Percentiles rank a stretch among this genome's conserved stretches.
Evolutionary conservation across 2,329 filamentous ascomycete genomes (phyloP).

Genomic region (Claviceps paspali): DNA sequence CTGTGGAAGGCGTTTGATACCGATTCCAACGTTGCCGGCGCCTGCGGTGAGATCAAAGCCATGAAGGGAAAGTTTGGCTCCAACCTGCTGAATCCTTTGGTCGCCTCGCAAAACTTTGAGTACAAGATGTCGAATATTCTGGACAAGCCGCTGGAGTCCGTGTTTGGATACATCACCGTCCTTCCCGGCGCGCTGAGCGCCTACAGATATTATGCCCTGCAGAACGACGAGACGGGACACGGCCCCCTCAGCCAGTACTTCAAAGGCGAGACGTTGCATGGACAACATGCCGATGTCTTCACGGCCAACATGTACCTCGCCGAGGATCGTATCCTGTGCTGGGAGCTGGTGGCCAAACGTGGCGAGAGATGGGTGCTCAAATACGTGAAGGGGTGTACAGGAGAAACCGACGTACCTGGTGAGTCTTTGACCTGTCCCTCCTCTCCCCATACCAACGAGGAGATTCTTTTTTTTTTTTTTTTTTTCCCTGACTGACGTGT

Average conservation of each 20-base stretch:
- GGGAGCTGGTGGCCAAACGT: conserved; percentile 90
- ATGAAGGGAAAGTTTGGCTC: conserved; percentile 78
- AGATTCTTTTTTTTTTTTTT: background rate
- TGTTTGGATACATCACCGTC: conserved; percentile 97
- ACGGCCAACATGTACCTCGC: conserved; percentile 94
- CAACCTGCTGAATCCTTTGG: conserved; percentile 80
- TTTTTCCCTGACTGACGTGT: no score
- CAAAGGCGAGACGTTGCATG: conserved; percentile 94
- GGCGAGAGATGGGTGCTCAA: conserved; percentile 94
- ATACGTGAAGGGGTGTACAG: conserved; percentile 91
- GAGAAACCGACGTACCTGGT: conserved; percentile 96
- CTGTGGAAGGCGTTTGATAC: conserved; percentile 98
- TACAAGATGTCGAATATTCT: conserved; percentile 99
- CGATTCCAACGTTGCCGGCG: conserved; percentile 92
- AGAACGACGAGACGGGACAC: conserved; percentile 92
- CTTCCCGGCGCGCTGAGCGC: conserved; percentile 88
- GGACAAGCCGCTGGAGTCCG: conserved; percentile 91
- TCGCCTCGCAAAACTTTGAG: conserved; percentile 96
- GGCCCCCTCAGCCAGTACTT: conserved; percentile 96
- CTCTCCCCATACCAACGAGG: no score
- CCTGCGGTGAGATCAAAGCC: conserved; percentile 93
- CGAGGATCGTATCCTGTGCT: conserved; percentile 80
- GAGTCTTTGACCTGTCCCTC: conserved; percentile 22
- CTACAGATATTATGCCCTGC: conserved; percentile 87
- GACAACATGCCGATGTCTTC: conserved; percentile 91